phyloP scores from a whole-genome alignment of 1,284 basidiomycete species.

The Meira nashicola region DNA sequence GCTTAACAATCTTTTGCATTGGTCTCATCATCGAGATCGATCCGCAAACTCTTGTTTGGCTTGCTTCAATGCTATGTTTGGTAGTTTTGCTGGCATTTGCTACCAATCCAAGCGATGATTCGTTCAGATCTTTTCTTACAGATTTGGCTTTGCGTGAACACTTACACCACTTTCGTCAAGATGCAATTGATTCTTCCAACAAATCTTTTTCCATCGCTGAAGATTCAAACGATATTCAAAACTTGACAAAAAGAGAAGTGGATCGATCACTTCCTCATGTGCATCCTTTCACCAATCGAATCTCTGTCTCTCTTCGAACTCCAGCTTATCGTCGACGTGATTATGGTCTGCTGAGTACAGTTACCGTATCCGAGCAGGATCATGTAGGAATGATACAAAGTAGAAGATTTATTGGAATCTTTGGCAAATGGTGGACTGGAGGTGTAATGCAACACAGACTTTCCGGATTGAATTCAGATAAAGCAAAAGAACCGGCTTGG shows the following conservation, averaged over 20 bases:
- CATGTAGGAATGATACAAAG: constrained; percentile 50
- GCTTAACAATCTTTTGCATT: neutral
- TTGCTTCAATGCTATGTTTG: constrained; percentile 1
- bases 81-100: constrained; percentile 63
- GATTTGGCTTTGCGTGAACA: constrained; percentile 92
- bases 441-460: neutral
- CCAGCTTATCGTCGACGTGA: constrained; percentile 82
- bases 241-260: neutral
- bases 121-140: constrained; percentile 87
- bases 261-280: constrained; percentile 57
- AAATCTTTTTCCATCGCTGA: neutral
- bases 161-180: constrained; percentile 66
- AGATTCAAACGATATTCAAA: neutral
- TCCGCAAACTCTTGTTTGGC: constrained; percentile 4
- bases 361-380: constrained; percentile 55
- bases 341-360: constrained; percentile 78
- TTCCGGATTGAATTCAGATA: too few relatives aligned
- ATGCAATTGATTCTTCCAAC: neutral
- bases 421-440: constrained; percentile 65
- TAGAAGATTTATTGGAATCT: constrained; percentile 74
- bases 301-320: constrained; percentile 83
- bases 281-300: constrained; percentile 84
- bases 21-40: constrained; percentile 1
- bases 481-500: too few relatives aligned
- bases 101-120: constrained; percentile 84